phyloP scores from a whole-genome alignment of 1,284 basidiomycete species.

The Testicularia cyperi region DNA sequence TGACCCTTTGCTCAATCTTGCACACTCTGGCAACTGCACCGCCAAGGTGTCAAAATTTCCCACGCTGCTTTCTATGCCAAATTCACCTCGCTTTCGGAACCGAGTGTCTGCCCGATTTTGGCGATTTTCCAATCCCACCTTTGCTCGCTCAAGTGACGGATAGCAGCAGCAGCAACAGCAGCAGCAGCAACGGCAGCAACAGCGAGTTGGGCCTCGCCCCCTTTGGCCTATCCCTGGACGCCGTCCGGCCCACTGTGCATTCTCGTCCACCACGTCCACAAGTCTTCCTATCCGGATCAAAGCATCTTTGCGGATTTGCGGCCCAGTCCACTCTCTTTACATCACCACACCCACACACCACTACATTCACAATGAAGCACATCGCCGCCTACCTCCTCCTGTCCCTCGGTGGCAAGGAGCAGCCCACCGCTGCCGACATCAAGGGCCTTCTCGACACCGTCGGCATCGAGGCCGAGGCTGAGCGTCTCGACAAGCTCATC shows the following conservation, averaged over 20 bases:
- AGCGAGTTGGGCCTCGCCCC: conserved; percentile 3
- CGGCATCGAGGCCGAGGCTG: conserved; percentile 82
- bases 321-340: conserved; percentile 28
- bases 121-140: conserved; percentile 11
- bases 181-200: too few relatives aligned
- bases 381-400: conserved; percentile 80
- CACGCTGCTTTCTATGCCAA: background rate
- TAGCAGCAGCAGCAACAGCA: too few relatives aligned
- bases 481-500: conserved; percentile 81
- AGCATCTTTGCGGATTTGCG: conserved; percentile 59
- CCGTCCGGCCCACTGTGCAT: too few relatives aligned
- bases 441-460: conserved; percentile 83
- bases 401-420: conserved; percentile 85
- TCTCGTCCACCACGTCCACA: too few relatives aligned
- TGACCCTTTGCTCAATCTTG: too few relatives aligned
- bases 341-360: conserved; percentile 2
- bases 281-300: conserved; percentile 72
- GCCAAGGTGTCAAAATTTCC: conserved; percentile 9
- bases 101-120: too few relatives aligned
- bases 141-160: too few relatives aligned
- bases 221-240: too few relatives aligned
- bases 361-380: conserved; percentile 47
- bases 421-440: conserved; percentile 84
- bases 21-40: background rate
- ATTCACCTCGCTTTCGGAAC: background rate